These are phyloP conservation scores for Amoebophrya sp. DNA, from an alignment of 169 alveolate species.

Conservation along the genomic window DNA sequence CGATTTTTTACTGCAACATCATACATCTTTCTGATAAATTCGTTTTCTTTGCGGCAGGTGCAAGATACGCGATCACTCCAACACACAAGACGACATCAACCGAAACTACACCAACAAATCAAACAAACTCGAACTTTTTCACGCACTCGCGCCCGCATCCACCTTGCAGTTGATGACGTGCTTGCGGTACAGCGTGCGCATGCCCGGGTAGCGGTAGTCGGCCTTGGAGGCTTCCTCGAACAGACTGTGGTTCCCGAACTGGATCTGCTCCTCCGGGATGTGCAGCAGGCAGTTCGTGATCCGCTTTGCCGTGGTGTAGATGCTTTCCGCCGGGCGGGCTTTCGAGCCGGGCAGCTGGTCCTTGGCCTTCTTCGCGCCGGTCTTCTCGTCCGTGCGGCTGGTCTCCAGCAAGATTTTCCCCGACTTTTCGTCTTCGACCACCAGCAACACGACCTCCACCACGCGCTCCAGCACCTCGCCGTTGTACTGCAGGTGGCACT, in stretches of 20 bases:
- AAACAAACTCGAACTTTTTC: too few species aligned
- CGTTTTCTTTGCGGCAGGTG: too few species aligned
- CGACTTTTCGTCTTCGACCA: neutral
- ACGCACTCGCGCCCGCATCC: neutral
- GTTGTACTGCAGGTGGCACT: neutral
- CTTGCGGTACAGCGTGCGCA: neutral
- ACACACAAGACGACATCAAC: too few species aligned
- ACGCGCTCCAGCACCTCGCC: neutral
- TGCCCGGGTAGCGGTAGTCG: neutral
- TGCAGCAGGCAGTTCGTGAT: neutral
- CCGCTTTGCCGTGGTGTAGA: neutral
- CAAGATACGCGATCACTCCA: too few species aligned
- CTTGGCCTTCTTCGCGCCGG: neutral
- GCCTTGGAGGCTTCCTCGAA: neutral
- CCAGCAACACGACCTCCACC: neutral
- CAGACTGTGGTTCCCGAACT: neutral
- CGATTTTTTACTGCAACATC: too few species aligned
- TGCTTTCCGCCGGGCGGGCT: neutral
- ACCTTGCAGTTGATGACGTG: neutral
- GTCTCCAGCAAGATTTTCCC: neutral
- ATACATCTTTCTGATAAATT: too few species aligned
- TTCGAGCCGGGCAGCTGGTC: neutral
- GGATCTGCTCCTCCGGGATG: neutral
- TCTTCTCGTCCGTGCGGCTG: neutral
- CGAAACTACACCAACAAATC: too few species aligned